phyloP scores from a whole-genome alignment of 2,329 filamentous ascomycete species.

The Sordariomycetes sp. region DNA sequence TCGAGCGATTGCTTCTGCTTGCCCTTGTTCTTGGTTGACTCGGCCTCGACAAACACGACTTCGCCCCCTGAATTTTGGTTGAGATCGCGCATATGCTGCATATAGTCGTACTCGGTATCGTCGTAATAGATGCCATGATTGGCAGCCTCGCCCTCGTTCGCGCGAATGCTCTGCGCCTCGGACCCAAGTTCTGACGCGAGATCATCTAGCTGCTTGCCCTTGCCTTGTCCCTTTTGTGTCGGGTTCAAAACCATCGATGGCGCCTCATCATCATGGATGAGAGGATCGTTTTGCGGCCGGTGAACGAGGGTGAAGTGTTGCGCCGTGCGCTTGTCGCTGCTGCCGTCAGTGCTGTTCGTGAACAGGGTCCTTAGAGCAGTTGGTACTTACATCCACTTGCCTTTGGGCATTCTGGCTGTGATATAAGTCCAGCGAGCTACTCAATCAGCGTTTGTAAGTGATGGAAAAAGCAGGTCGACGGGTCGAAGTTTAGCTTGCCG shows the following conservation, averaged over 20 bases:
- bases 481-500: not conserved
- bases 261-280: constrained; percentile 85
- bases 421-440: too few species aligned
- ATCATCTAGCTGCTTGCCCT: constrained; percentile 61
- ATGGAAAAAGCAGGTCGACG: too few species aligned
- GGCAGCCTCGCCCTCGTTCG: constrained; percentile 93
- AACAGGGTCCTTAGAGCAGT: not conserved
- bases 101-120: constrained; percentile 95
- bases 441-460: too few species aligned
- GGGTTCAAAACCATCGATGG: constrained; percentile 86
- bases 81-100: constrained; percentile 96
- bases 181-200: constrained; percentile 67
- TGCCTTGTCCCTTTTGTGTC: constrained; percentile 20
- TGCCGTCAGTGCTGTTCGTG: not conserved
- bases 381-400: constrained; percentile 54
- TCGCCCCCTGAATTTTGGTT: constrained; percentile 55
- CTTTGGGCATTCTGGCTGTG: constrained; percentile 61
- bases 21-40: constrained; percentile 54
- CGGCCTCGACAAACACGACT: constrained; percentile 75
- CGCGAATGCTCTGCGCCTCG: constrained; percentile 56
- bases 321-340: constrained; percentile 76
- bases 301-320: constrained; percentile 92
- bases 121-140: constrained; percentile 91
- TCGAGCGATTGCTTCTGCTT: constrained; percentile 73
- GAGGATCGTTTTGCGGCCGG: constrained; percentile 92